These are phyloP conservation scores for Paxillus involutus DNA, from an alignment of 768 basidiomycete species.

Conservation along the genomic window DNA sequence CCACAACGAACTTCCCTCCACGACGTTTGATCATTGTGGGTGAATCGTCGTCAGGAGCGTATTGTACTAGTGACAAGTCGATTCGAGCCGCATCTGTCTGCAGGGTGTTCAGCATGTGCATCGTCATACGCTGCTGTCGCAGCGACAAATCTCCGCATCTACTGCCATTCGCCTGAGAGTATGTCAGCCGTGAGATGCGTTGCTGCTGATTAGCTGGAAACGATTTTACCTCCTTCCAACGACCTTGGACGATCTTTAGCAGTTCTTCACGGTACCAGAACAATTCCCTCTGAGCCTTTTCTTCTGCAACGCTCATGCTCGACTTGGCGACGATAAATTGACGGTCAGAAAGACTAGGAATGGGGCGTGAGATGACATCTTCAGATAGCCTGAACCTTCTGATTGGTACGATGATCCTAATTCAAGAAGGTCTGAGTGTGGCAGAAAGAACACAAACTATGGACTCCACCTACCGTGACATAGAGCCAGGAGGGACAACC, in stretches of 20 bases:
- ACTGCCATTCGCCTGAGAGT: constrained; percentile 67
- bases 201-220: not conserved
- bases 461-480: constrained; percentile 56
- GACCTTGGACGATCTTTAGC: constrained; percentile 62
- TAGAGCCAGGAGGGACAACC: constrained; percentile 86
- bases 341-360: constrained; percentile 83
- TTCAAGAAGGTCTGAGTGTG: not conserved
- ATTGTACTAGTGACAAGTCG: constrained; percentile 47
- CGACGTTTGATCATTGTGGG: constrained; percentile 13
- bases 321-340: constrained; percentile 90
- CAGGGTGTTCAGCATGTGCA: constrained; percentile 76
- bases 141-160: constrained; percentile 78
- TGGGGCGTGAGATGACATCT: constrained; percentile 57
- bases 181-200: not conserved
- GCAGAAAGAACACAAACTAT: not conserved
- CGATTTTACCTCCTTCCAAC: constrained; percentile 81
- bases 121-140: constrained; percentile 73
- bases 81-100: constrained; percentile 67
- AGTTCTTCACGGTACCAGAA: constrained; percentile 98
- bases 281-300: constrained; percentile 67
- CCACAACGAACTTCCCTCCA: constrained; percentile 47
- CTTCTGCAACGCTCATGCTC: constrained; percentile 55
- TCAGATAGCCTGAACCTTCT: constrained; percentile 65
- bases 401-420: constrained; percentile 69
- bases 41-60: constrained; percentile 19